Base-by-base conservation (phyloP, 176 grass and related monocot genomes). In the Otatea glauca region DNA sequence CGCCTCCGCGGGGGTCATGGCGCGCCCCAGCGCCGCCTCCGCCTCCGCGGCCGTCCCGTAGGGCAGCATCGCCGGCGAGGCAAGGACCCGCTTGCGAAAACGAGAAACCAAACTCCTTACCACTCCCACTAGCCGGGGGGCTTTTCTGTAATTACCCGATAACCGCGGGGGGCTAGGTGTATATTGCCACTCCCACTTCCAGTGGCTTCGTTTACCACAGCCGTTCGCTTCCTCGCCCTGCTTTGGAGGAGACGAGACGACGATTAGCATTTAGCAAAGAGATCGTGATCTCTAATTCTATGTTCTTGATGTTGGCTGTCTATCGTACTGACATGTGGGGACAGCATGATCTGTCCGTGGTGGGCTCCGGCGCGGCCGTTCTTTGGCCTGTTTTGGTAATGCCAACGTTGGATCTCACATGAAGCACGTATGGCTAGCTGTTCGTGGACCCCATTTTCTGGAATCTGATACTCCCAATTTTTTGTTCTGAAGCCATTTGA, bases 1-100 rank as follows among this genome's bases (percentile, higher is more conserved):
- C 16, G 78, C 78, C 86, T 98, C 96, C 7, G 73, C 9, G 3
- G 86, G 3, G 15, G 88, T 89, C 70, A 98, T 87, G 65, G 25
- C 89, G 72, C 96, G 85, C 5, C 89, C 91, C 44, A 98, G 83
- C 79, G 91, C 88, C 76, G 93, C 86, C 91, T 95, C 93, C 50
- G 96, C 96, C 48, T 83, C 96, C 23, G 45, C 87, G 21, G 87
- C 54, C 42, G 90, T 95, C 77, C 86, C 90, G 91, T 95, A 92
- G 24, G 96, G 89, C 18, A 98, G 79, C 96, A 98, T 96, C 74
- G 72, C 81, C 68, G 62, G 79, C 54, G 65, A 17, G 50, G 43
- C 56, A 5, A 45, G 42, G 53, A 62, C 29, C 73, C 38, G 20
- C 7, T 14, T 39, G 76, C 50, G 10, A 83, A 53, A 51, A 50